Base-by-base conservation (phyloP, 441 rosid species). In the Hura crepitans region DNA sequence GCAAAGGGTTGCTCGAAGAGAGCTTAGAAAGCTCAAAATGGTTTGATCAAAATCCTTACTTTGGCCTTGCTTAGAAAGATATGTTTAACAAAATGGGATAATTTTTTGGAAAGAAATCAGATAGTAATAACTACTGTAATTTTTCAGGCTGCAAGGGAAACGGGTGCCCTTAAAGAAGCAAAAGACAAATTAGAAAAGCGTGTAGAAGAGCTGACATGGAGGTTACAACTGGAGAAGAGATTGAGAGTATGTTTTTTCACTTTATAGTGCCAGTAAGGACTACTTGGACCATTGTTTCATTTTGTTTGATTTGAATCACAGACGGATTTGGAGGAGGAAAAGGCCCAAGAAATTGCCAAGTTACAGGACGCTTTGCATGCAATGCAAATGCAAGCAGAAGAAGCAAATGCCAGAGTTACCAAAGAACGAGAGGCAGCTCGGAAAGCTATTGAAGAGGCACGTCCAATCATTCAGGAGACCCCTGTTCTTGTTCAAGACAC, bases 201-300 rank as follows among this genome's bases (percentile, higher is more conserved):
- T 54, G 98, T 96, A 73, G 99, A 96, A 82, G 99, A 96, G 80
- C 90, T 96, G 72, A 90, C 97, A 65, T 93, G 98, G 99, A 94
- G 99, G 70, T 80, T 91, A 74, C 98, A 96, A 74, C 72, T 96
- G 17, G 99, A 96, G 87, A 96, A 93, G 84, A 87, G 95, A 80
- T 78, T 96, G 78, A 89, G 98, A 94, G 98, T 96, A 89, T 43
- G 65, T 70, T 13, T 57, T 74, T 56, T 68, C 28, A 23, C 37
- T 62, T 51, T 18, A 31, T 18, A 51, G n/a, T 22, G 25, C 4
- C 35, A 10, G 6, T 66, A 56, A 33, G 10, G 57, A 62, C 2
- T 30, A 7, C 43, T 46, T 18, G 28, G 31, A 18, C 50, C 22
- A 54, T 46, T 46, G 5, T 71, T 39, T 67, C 68, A 74, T 77